phyloP scores from a whole-genome alignment of 2,329 filamentous ascomycete species.

The Talaromyces rugulosus region DNA sequence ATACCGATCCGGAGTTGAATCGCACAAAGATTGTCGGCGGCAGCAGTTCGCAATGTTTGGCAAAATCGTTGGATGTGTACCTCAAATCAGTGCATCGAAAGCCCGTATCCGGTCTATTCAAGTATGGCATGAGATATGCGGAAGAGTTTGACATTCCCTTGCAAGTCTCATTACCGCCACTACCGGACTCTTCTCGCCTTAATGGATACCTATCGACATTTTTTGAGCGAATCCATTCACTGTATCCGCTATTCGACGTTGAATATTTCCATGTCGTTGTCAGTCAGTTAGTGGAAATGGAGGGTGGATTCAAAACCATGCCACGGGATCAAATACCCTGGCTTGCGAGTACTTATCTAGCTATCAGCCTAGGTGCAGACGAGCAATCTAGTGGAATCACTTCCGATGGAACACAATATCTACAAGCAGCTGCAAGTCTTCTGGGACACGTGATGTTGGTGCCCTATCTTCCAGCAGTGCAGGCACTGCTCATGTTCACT shows the following conservation, averaged over 20 bases:
- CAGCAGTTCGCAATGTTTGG: constrained; percentile 7
- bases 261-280: neutral
- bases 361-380: constrained; percentile 4
- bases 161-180: constrained; percentile 6
- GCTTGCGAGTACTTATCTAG: constrained; percentile 8
- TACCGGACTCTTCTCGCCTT: neutral
- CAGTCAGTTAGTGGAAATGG: neutral
- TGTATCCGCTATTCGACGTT: constrained; percentile 7
- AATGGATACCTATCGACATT: neutral
- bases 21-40: constrained; percentile 9
- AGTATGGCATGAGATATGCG: constrained; percentile 6
- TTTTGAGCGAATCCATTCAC: constrained; percentile 4
- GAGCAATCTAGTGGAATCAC: neutral
- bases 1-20: constrained; percentile 5
- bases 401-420: constrained; percentile 6
- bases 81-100: constrained; percentile 8
- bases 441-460: constrained; percentile 7
- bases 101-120: constrained; percentile 5
- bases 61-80: constrained; percentile 8
- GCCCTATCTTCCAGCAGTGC: constrained; percentile 8
- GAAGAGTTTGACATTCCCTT: constrained; percentile 8
- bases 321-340: constrained; percentile 8
- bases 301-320: neutral
- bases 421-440: constrained; percentile 6
- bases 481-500: constrained; percentile 10